phyloP scores from a whole-genome alignment of 2,329 filamentous ascomycete species.

The Blastomyces silverae region DNA sequence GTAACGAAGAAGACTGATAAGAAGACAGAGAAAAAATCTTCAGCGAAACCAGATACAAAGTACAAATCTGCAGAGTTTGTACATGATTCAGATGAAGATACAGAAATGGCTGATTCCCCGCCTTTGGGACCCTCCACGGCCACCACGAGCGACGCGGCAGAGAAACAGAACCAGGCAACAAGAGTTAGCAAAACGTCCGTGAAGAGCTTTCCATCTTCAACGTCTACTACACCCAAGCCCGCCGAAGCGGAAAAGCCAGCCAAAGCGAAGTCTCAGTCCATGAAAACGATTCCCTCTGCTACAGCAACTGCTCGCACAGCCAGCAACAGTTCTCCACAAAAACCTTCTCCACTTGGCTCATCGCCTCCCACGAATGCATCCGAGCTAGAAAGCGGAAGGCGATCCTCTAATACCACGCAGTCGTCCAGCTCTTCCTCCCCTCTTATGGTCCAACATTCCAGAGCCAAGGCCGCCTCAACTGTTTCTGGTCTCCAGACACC shows the following conservation, averaged over 20 bases:
- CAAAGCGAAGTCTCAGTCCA: slow-evolving; percentile 21
- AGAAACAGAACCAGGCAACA: slow-evolving; percentile 12
- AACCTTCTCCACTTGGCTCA: slow-evolving; percentile 56
- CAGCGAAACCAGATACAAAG: slow-evolving; percentile 38
- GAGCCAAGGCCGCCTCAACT: slow-evolving; percentile 23
- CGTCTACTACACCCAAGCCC: slow-evolving; percentile 10
- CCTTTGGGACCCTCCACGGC: slow-evolving; percentile 20
- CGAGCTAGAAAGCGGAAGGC: slow-evolving; percentile 46
- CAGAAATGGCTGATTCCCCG: slow-evolving; percentile 36
- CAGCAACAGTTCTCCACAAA: slow-evolving; percentile 50
- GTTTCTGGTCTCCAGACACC: slow-evolving; percentile 23
- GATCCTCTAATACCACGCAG: slow-evolving; percentile 38
- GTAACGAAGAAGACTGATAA: slow-evolving; percentile 43
- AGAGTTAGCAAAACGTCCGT: slow-evolving; percentile 15
- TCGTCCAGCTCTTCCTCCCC: slow-evolving; percentile 45
- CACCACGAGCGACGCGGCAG: slow-evolving; percentile 20
- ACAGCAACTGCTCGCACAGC: slow-evolving; percentile 34
- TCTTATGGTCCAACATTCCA: slow-evolving; percentile 36
- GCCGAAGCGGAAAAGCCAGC: slow-evolving; percentile 26
- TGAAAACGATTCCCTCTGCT: slow-evolving; percentile 34
- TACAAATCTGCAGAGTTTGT: slow-evolving; percentile 51
- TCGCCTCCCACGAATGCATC: slow-evolving; percentile 57
- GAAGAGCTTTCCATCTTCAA: slow-evolving; percentile 10
- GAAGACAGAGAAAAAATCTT: slow-evolving; percentile 25
- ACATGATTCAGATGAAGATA: slow-evolving; percentile 47